Evolutionary conservation across 2,329 filamentous ascomycete genomes (phyloP).

Genomic region (Fragosphaeria purpurea): DNA sequence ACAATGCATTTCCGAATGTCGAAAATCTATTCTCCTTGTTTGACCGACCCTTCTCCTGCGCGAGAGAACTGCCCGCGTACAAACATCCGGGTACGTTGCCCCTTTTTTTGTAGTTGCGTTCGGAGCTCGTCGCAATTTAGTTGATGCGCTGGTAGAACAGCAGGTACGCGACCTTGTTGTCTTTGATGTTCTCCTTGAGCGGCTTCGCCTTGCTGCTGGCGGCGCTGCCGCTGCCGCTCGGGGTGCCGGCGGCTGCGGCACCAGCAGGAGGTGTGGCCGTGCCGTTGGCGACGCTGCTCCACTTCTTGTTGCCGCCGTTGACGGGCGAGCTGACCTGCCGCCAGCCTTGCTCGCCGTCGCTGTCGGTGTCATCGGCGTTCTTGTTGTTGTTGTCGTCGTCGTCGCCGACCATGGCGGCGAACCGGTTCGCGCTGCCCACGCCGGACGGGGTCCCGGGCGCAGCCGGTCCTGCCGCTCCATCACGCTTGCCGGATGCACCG

Average conservation of each 20-base stretch:
- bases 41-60: too few relatives aligned
- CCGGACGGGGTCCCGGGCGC: not conserved
- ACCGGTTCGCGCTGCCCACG: slow-evolving; percentile 60
- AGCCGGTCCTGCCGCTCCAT: not conserved
- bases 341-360: slow-evolving; percentile 55
- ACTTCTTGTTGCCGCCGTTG: slow-evolving; percentile 62
- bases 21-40: too few relatives aligned
- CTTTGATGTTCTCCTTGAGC: slow-evolving; percentile 58
- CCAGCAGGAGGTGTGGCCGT: slow-evolving; percentile 16
- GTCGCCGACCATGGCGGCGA: slow-evolving; percentile 58
- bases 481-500: not conserved
- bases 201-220: slow-evolving; percentile 46
- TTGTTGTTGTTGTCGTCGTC: slow-evolving; percentile 44
- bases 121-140: not conserved
- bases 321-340: slow-evolving; percentile 59
- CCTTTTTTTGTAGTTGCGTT: too few relatives aligned
- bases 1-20: too few relatives aligned
- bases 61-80: too few relatives aligned
- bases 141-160: slow-evolving; percentile 82
- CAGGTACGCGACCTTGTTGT: slow-evolving; percentile 96
- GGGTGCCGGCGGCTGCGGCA: too few relatives aligned
- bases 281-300: slow-evolving; percentile 60
- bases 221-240: slow-evolving; percentile 22
- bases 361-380: not conserved
- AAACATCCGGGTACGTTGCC: too few relatives aligned